Evolutionary conservation across 2,329 filamentous ascomycete species (phyloP).

Genomic region (Pseudohalonectria lignicola): DNA sequence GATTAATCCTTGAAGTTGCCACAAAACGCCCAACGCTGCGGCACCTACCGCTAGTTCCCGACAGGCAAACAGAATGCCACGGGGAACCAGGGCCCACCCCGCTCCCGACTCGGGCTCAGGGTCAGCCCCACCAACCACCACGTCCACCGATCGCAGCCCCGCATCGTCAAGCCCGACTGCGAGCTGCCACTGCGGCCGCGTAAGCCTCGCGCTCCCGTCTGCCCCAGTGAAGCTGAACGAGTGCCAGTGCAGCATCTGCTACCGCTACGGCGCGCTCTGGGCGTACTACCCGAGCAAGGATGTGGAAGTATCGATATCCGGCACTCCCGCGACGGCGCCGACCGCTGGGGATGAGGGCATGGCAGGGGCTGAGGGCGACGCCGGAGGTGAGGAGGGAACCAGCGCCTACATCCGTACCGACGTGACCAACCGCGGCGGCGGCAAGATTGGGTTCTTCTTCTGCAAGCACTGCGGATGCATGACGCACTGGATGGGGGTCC

Average conservation of each 20-base stretch:
- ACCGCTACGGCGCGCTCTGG: constrained; percentile 10
- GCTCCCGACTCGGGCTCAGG: too few relatives aligned
- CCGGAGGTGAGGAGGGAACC: too few relatives aligned
- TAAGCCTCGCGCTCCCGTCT: constrained; percentile 7
- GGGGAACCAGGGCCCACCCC: too few relatives aligned
- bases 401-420: constrained; percentile 2
- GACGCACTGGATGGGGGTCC: constrained; percentile 8
- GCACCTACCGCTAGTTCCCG: too few relatives aligned
- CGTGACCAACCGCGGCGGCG: constrained; percentile 1
- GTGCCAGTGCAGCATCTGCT: constrained; percentile 12
- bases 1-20: too few relatives aligned
- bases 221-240: constrained; percentile 8
- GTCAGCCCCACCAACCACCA: too few relatives aligned
- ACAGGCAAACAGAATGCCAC: too few relatives aligned
- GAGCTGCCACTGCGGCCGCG: constrained; percentile 11
- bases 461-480: constrained; percentile 9
- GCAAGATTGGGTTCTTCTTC: constrained; percentile 5
- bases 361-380: too few relatives aligned
- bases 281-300: constrained; percentile 9
- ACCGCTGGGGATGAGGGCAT: too few relatives aligned
- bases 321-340: neutral
- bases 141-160: too few relatives aligned
- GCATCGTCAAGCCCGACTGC: too few relatives aligned
- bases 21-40: too few relatives aligned
- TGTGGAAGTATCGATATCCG: constrained; percentile 4